phyloP scores from a whole-genome alignment of 345 rosid species.

The Kandelia obovata region DNA sequence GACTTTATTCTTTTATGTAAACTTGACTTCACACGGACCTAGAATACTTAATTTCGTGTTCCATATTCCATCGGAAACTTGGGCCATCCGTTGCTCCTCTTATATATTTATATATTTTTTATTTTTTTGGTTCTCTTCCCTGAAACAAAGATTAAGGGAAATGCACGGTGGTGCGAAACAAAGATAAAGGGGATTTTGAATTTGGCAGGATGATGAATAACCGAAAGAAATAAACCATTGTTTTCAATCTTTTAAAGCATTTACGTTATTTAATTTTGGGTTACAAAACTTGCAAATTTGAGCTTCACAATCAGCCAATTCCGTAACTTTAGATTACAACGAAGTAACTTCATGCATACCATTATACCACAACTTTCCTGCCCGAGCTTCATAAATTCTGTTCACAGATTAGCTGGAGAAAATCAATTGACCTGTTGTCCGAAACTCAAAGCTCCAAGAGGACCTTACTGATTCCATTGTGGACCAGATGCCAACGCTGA shows the following conservation, averaged over 20 bases:
- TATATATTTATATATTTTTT: no score
- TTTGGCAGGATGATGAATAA: background rate
- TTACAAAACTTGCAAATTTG: no score
- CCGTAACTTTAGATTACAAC: background rate
- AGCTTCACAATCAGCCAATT: no score
- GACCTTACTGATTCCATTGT: background rate
- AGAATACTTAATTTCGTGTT: no score
- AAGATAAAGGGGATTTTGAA: background rate
- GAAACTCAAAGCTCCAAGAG: background rate
- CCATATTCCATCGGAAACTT: no score
- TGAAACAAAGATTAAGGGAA: no score
- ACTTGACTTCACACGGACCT: no score
- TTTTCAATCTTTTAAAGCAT: background rate
- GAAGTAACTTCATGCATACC: background rate
- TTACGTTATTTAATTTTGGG: background rate
- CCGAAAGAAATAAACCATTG: no score
- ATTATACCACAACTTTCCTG: background rate
- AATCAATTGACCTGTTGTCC: background rate
- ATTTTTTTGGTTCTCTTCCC: no score
- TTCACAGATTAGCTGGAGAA: background rate
- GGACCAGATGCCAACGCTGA: slow-evolving; percentile 1
- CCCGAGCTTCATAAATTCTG: slow-evolving; percentile 2
- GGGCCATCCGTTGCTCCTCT: no score
- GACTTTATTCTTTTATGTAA: no score
- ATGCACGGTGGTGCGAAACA: no score